Base-by-base conservation (phyloP, 331 rosid species). In the Telfairia occidentalis region DNA sequence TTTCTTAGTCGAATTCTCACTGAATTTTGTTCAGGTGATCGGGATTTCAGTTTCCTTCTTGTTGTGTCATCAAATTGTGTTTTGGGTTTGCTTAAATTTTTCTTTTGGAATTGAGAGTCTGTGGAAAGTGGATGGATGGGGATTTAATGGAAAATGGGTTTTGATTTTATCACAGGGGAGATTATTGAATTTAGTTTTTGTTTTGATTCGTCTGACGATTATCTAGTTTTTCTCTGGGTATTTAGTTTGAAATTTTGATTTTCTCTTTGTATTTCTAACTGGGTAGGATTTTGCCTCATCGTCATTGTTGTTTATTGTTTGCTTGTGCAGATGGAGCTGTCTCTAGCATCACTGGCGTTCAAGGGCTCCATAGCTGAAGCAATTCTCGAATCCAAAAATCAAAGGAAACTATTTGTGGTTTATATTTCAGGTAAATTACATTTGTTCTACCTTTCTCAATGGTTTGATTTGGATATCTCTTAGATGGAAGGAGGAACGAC, bases 341-440 rank as follows among this genome's bases (percentile, higher is more conserved):
- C 91, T 45, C 79, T 85, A 8, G 54, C 83, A 28, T 73, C 84
- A 55, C 81, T 87, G 38, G 57, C 86, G 3, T 87, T 83, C 61
- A 81, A 83, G 71, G 91, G 91, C 42, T 85, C 89, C 58, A 78
- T 87, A 11, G 40, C 82, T 26, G 82, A 78, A 53, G 91, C 91
- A 69, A 87, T 87, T 55, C 15, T 57, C 43, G 87, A 85, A 85
- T 87, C 91, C 54, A 85, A 85, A 82, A 87, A 76, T 66, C 89
- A 83, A 81, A 87, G 78, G 83, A 87, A 87, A 57, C 87, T 87
- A 5, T 85, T 87, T 83, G 87, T 85, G 2, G 91, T 87, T 19
- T 87, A 81, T 78, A 81, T 85, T 71, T 85, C 91, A 19, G 89
- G 91, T 87, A 43, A 30, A 5, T 75, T 70, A 15, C 3, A 2